Evolutionary conservation across 768 basidiomycete species (phyloP).

Genomic region (Dictyophora rubrovolvata): DNA sequence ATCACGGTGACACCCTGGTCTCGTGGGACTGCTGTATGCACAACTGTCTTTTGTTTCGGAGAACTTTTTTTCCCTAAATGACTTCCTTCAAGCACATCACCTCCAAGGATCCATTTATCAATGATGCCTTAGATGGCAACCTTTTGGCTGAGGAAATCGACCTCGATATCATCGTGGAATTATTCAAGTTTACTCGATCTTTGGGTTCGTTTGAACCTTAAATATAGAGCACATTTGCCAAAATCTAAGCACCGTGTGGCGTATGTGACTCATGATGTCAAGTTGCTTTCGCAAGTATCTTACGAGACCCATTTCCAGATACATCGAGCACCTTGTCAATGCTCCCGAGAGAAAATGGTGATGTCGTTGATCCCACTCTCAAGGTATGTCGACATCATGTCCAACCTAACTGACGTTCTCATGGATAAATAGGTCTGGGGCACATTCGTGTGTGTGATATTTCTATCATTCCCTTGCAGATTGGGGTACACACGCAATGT

Average conservation of each 20-base stretch:
- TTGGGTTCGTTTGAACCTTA: slow-evolving; percentile 20
- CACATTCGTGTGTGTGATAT: slow-evolving; percentile 51
- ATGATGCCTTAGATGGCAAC: slow-evolving; percentile 31
- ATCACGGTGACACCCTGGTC: slow-evolving; percentile 35
- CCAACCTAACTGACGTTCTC: background rate
- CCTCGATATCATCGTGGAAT: slow-evolving; percentile 24
- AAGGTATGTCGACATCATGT: slow-evolving; percentile 25
- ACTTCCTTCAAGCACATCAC: slow-evolving; percentile 11
- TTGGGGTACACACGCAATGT: background rate
- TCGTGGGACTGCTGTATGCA: slow-evolving; percentile 32
- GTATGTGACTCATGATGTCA: slow-evolving; percentile 9
- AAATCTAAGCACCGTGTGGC: slow-evolving; percentile 16
- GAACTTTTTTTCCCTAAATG: background rate
- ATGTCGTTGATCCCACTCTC: slow-evolving; percentile 50
- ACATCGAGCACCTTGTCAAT: slow-evolving; percentile 46
- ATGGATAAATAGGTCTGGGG: slow-evolving; percentile 32
- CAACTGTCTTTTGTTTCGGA: background rate
- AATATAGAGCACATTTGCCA: slow-evolving; percentile 19
- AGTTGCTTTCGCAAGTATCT: background rate
- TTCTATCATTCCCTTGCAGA: slow-evolving; percentile 41
- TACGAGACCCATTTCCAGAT: slow-evolving; percentile 23
- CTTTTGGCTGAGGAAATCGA: slow-evolving; percentile 26
- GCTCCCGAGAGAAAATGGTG: slow-evolving; percentile 48
- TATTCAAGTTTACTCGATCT: slow-evolving; percentile 21
- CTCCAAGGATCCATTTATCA: slow-evolving; percentile 23